These are phyloP conservation scores for Eucalyptus melliodora DNA, from an alignment of 345 rosid species.

Conservation along the genomic window DNA sequence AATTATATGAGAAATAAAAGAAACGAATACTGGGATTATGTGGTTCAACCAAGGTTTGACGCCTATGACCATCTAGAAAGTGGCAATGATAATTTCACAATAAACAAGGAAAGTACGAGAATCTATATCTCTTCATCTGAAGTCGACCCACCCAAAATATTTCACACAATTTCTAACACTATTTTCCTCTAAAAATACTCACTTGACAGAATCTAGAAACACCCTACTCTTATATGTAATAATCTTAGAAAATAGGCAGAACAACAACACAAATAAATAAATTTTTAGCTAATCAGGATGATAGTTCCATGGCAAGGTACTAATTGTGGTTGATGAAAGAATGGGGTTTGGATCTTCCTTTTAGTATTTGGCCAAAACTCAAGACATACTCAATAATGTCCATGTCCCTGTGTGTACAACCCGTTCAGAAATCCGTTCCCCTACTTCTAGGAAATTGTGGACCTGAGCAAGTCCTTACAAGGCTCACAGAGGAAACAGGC, in stretches of 20 bases:
- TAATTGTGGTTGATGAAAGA: not conserved
- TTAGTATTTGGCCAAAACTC: not conserved
- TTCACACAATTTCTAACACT: not conserved
- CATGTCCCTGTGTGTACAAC: not conserved
- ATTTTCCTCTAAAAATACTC: not conserved
- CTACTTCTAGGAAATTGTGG: not conserved
- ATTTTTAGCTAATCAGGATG: not conserved
- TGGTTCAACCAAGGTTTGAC: not conserved
- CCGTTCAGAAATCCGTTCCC: not conserved
- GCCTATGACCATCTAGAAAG: not conserved
- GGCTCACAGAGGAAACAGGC: accelerated
- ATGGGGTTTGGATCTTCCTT: not conserved
- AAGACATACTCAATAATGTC: not conserved
- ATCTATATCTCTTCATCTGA: not conserved
- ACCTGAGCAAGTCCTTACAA: no score
- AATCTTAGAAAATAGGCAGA: not conserved
- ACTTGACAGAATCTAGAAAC: not conserved
- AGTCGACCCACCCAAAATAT: not conserved
- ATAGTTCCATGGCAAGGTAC: not conserved
- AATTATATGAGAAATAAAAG: not conserved
- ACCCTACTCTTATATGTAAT: not conserved
- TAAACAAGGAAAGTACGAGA: not conserved
- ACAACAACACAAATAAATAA: not conserved
- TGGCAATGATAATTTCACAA: not conserved
- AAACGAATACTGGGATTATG: not conserved